A percentile compares a stretch with the other conserved stretches of the same genome.
These are phyloP conservation scores for Pseudonectria buxi DNA, from an alignment of 2,329 filamentous ascomycete genomes.

Conservation along the genomic window DNA sequence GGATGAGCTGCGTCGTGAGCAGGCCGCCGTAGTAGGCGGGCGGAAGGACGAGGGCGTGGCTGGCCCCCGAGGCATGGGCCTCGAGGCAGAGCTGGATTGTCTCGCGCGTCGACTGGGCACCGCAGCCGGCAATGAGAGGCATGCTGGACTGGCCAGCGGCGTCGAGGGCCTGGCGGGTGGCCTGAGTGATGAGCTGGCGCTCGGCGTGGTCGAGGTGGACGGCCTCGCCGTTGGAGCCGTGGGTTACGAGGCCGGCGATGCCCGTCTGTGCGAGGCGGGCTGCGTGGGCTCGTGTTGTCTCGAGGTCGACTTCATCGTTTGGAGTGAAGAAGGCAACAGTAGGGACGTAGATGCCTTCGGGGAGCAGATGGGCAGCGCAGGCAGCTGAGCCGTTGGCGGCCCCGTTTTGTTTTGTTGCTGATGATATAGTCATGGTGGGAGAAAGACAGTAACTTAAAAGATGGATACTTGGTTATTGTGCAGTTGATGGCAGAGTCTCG, in stretches of 20 bases:
- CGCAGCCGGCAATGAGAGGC: constrained; percentile 62
- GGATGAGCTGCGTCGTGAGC: constrained; percentile 49
- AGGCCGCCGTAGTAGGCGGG: constrained; percentile 61
- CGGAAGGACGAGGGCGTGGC: constrained; percentile 60
- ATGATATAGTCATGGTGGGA: no score
- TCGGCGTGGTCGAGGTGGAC: constrained; percentile 61
- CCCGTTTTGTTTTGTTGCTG: no score
- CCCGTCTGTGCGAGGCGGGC: constrained; percentile 56
- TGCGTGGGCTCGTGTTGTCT: constrained; percentile 44
- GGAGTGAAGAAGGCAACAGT: constrained; percentile 54
- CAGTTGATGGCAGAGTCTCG: no score
- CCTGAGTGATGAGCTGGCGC: constrained; percentile 51
- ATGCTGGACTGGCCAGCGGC: constrained; percentile 47
- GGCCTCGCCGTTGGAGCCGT: constrained; percentile 68
- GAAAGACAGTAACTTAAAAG: no score
- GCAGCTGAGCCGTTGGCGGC: no score
- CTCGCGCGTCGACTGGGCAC: constrained; percentile 60
- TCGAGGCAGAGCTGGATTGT: constrained; percentile 61
- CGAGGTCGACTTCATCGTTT: constrained; percentile 48
- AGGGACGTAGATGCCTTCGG: constrained; percentile 49
- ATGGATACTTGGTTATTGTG: no score
- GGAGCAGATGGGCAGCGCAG: no score
- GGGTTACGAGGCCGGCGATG: constrained; percentile 60
- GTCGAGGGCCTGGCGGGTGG: constrained; percentile 56
- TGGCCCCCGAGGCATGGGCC: constrained; percentile 55